Evolutionary conservation across 1,284 basidiomycete species (phyloP).

Genomic region (Singerocomus inundabilis): DNA sequence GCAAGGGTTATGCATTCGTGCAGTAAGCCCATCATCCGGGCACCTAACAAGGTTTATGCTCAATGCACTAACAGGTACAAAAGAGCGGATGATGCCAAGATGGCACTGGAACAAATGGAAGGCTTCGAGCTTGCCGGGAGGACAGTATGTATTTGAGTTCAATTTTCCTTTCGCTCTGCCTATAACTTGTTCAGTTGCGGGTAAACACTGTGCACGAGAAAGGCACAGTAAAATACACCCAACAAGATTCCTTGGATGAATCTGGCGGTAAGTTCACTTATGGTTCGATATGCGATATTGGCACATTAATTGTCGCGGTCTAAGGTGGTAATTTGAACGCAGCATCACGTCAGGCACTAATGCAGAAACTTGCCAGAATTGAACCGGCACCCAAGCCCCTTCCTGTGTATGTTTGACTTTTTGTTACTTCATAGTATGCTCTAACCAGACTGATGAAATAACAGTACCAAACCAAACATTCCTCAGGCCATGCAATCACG

Average conservation of each 20-base stretch:
- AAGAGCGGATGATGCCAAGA: constrained; percentile 86
- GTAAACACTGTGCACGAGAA: constrained; percentile 93
- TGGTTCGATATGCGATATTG: neutral
- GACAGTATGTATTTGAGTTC: constrained; percentile 53
- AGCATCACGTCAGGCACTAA: constrained; percentile 94
- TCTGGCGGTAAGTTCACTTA: constrained; percentile 56
- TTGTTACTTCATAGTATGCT: constrained; percentile 1
- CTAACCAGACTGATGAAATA: constrained; percentile 14
- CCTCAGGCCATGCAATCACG: constrained; percentile 79
- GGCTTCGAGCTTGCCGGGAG: constrained; percentile 96
- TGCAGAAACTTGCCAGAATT: constrained; percentile 97
- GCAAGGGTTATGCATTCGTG: constrained; percentile 98
- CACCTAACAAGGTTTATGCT: neutral
- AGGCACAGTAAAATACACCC: constrained; percentile 69
- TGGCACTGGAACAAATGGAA: constrained; percentile 98
- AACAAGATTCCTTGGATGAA: constrained; percentile 81
- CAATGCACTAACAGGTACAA: constrained; percentile 62
- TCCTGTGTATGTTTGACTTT: constrained; percentile 50
- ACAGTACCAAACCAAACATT: constrained; percentile 65
- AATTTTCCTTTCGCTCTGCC: constrained; percentile 5
- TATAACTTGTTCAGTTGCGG: constrained; percentile 55
- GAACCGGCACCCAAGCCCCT: constrained; percentile 62
- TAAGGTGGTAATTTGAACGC: constrained; percentile 90
- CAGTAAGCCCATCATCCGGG: constrained; percentile 54
- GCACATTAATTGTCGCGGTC: constrained; percentile 10